Percentiles rank a stretch among this genome's conserved stretches.
Conservation (phyloP, 1,284 basidiomycete genomes). For the Golubevia pallescens region DNA sequence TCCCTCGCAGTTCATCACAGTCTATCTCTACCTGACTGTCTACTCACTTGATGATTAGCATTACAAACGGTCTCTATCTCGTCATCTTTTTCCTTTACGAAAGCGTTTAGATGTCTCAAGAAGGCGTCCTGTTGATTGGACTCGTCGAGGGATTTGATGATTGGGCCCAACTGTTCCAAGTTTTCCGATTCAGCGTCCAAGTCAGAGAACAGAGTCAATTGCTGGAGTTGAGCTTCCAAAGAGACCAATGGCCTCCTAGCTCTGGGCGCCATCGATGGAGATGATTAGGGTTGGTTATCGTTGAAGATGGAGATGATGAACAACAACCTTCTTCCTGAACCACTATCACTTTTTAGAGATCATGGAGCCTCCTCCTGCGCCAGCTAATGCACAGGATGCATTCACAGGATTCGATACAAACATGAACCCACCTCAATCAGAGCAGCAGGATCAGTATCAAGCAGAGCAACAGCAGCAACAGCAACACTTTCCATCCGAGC, state of each 20-base stretch:
- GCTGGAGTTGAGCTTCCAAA: conserved; percentile 58
- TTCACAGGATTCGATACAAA: too few species aligned
- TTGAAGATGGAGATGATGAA: too few species aligned
- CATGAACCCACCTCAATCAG: too few species aligned
- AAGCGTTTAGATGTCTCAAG: conserved; percentile 80
- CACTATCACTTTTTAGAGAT: too few species aligned
- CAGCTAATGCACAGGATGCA: too few species aligned
- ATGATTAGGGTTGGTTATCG: too few species aligned
- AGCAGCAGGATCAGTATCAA: too few species aligned
- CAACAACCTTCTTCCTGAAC: too few species aligned
- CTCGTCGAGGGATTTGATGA: conserved; percentile 74
- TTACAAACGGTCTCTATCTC: conserved; percentile 96
- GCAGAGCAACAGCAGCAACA: too few species aligned
- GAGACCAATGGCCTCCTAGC: conserved; percentile 40
- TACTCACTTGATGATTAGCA: conserved; percentile 81
- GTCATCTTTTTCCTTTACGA: conserved; percentile 89
- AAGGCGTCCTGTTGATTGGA: conserved; percentile 89
- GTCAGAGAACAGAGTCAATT: conserved; percentile 59
- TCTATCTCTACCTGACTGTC: background rate
- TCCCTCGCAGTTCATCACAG: background rate
- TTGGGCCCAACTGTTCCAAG: conserved; percentile 62
- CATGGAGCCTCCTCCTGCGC: too few species aligned
- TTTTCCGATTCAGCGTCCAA: conserved; percentile 55
- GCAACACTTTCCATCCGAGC: too few species aligned
- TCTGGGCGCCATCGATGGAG: conserved; percentile 2